Conservation (phyloP, 441 rosid species). For the Capsella rubella region DNA sequence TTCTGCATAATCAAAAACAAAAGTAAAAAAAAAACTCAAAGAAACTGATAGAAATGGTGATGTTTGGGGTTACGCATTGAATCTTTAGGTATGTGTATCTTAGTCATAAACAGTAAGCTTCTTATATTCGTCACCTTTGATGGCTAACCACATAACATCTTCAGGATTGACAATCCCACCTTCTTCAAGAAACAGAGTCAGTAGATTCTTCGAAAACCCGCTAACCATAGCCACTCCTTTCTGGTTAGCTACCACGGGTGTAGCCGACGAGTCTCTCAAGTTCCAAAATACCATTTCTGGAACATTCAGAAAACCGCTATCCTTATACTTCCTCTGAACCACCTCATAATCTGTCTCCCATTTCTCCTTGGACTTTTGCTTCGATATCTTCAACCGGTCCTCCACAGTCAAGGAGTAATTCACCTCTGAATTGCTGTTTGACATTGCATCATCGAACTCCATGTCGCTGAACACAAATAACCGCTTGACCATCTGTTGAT, state of each 20-base stretch:
- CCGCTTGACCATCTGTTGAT: constrained; percentile 55
- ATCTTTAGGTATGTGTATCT: not conserved
- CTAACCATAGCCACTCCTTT: constrained; percentile 58
- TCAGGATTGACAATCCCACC: constrained; percentile 53
- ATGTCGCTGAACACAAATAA: constrained; percentile 61
- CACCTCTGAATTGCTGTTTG: not conserved
- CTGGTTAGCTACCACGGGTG: constrained; percentile 49
- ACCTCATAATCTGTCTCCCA: constrained; percentile 58
- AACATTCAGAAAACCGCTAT: constrained; percentile 35
- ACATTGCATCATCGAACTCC: constrained; percentile 50
- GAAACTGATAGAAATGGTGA: not conserved
- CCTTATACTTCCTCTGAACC: constrained; percentile 47
- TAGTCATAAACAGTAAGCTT: constrained; percentile 48
- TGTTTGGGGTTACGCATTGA: not conserved
- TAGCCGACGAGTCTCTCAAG: constrained; percentile 47
- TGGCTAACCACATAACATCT: constrained; percentile 50
- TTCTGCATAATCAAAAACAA: not conserved
- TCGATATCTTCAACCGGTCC: not conserved
- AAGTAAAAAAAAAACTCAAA: not conserved
- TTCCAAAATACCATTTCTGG: constrained; percentile 62
- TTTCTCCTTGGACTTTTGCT: constrained; percentile 22
- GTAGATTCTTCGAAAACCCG: constrained; percentile 58
- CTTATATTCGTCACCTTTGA: constrained; percentile 51
- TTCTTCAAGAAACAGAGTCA: constrained; percentile 59
- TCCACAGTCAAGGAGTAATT: not conserved